Percentiles rank a stretch among this genome's conserved stretches.
Evolutionary conservation across 495 filamentous ascomycete genomes (phyloP).

Genomic region (Durotheca rogersii): DNA sequence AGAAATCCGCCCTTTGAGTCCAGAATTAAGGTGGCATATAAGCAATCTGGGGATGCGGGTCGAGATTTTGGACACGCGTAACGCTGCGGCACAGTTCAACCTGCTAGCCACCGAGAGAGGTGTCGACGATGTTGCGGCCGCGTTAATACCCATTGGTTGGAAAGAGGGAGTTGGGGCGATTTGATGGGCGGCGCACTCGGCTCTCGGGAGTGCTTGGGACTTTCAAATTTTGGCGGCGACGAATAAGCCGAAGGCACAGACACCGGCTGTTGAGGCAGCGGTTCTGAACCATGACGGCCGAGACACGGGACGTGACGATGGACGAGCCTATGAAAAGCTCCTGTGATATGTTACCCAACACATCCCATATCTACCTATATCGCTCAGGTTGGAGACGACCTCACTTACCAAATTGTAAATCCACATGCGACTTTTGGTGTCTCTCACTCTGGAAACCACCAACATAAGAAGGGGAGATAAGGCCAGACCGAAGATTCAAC

Average conservation of each 20-base stretch:
- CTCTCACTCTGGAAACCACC: too few species aligned
- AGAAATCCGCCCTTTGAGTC: conserved; percentile 70
- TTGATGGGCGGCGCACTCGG: conserved; percentile 10
- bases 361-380: too few species aligned
- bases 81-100: conserved; percentile 91
- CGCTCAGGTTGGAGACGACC: too few species aligned
- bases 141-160: conserved; percentile 85
- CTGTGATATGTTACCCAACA: too few species aligned
- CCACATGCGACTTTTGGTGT: too few species aligned
- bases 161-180: conserved; percentile 51
- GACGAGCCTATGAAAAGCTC: too few species aligned
- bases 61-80: conserved; percentile 89
- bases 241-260: not conserved
- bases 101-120: conserved; percentile 81
- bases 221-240: not conserved
- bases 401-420: too few species aligned
- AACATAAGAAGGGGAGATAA: too few species aligned
- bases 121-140: conserved; percentile 77
- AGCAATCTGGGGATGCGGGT: conserved; percentile 78
- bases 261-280: not conserved
- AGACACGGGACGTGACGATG: not conserved
- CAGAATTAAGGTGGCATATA: conserved; percentile 67
- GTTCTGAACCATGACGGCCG: not conserved
- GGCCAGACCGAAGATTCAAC: too few species aligned
- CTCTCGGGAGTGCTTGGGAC: not conserved